Evolutionary conservation across 179 eudicot genomes (phyloP).

Genomic region (Sideroxylon spinosum): DNA sequence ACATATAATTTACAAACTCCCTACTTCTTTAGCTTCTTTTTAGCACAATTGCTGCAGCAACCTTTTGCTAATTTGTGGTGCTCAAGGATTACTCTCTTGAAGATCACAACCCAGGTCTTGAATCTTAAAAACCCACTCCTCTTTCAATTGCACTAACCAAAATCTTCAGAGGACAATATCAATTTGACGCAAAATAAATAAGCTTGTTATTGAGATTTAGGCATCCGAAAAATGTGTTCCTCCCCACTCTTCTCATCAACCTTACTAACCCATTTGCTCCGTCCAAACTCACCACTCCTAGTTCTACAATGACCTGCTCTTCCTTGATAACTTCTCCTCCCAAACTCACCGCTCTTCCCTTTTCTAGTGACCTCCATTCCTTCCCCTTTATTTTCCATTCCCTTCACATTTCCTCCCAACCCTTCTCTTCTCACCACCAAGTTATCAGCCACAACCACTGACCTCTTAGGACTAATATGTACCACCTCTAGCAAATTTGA

Average conservation of each 20-base stretch:
- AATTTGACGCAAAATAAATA: neutral
- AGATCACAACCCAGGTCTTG: neutral
- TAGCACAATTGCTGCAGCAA: neutral
- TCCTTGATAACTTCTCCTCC: neutral
- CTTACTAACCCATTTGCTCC: conserved; percentile 38
- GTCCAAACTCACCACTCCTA: conserved; percentile 15
- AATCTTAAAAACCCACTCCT: neutral
- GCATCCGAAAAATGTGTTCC: conserved; percentile 36
- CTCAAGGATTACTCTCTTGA: neutral
- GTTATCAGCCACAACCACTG: conserved; percentile 40
- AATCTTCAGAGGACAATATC: neutral
- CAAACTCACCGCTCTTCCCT: conserved; percentile 15
- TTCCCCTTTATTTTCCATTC: conserved; percentile 14
- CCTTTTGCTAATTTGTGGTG: neutral
- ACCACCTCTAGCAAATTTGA: conserved; percentile 15
- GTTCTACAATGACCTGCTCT: conserved; percentile 14
- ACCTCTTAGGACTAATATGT: conserved; percentile 31
- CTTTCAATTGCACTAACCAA: neutral
- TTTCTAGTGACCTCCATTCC: conserved; percentile 43
- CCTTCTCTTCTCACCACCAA: conserved; percentile 34
- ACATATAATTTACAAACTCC: too few species aligned
- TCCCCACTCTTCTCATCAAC: conserved; percentile 42
- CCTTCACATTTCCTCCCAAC: conserved; percentile 27
- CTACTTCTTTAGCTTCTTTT: too few species aligned
- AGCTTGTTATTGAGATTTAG: conserved; percentile 11